phyloP scores from a whole-genome alignment of 148 eudicot genomes.

The Heliosperma pusillum region DNA sequence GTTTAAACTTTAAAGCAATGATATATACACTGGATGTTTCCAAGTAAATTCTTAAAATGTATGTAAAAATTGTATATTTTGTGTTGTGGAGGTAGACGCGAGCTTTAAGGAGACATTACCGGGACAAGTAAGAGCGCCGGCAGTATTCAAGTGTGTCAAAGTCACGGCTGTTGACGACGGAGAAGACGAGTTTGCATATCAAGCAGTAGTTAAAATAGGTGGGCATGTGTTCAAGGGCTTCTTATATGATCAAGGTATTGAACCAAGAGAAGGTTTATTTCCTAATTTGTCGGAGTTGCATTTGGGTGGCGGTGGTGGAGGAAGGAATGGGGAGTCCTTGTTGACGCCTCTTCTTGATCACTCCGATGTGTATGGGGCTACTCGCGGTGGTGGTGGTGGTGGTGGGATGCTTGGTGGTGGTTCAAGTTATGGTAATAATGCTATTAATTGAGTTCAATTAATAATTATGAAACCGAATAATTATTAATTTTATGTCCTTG shows the following conservation, averaged over 20 bases:
- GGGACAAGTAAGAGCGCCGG: conserved; percentile 78
- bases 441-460: conserved; percentile 36
- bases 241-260: conserved; percentile 78
- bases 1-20: too few relatives aligned
- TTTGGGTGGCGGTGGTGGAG: conserved; percentile 48
- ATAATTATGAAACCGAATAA: too few relatives aligned
- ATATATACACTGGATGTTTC: not conserved
- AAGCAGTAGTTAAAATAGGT: conserved; percentile 68
- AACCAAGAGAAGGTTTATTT: conserved; percentile 48
- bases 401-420: conserved; percentile 37
- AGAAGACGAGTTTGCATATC: conserved; percentile 81
- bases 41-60: not conserved
- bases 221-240: conserved; percentile 94
- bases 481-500: too few relatives aligned
- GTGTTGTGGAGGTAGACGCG: conserved; percentile 44
- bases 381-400: conserved; percentile 41
- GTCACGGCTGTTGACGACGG: conserved; percentile 82
- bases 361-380: conserved; percentile 41
- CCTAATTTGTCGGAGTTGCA: conserved; percentile 78
- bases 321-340: conserved; percentile 24
- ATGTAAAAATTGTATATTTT: not conserved
- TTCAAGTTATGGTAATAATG: conserved; percentile 62
- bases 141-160: conserved; percentile 79
- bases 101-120: conserved; percentile 71
- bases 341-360: conserved; percentile 32